Evolutionary conservation across 2,329 filamentous ascomycete species (phyloP).

Genomic region (Aspergillus pseudoterreus): DNA sequence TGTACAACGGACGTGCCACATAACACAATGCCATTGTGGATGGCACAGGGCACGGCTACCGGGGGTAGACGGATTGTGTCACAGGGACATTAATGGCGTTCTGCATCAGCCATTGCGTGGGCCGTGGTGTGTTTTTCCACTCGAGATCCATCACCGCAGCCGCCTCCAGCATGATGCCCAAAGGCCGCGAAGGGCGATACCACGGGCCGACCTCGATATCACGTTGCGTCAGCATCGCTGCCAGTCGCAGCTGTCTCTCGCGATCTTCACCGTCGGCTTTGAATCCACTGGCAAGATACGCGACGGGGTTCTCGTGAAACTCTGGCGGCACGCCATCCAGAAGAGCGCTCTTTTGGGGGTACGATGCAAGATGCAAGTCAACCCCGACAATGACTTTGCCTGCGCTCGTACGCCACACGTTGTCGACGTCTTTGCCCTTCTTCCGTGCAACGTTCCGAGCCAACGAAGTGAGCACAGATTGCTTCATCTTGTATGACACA

Average conservation of each 20-base stretch:
- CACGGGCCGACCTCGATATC: conserved; percentile 25
- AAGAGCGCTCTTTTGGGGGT: conserved; percentile 10
- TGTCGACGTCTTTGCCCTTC: conserved; percentile 10
- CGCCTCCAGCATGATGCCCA: conserved; percentile 34
- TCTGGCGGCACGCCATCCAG: conserved; percentile 21
- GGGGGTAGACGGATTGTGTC: not conserved
- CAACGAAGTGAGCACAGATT: conserved; percentile 29
- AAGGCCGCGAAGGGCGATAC: conserved; percentile 19
- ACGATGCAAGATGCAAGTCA: conserved; percentile 14
- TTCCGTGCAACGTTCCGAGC: conserved; percentile 17
- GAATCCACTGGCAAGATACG: conserved; percentile 20
- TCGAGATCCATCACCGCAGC: conserved; percentile 30
- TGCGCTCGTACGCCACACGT: conserved; percentile 21
- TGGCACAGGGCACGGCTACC: not conserved
- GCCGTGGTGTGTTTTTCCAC: conserved; percentile 25
- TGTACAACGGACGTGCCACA: not conserved
- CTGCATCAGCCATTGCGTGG: conserved; percentile 28
- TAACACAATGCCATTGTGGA: not conserved
- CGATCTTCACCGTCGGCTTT: conserved; percentile 19
- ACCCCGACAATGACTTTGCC: conserved; percentile 35
- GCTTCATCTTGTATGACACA: conserved; percentile 33
- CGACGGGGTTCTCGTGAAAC: conserved; percentile 24
- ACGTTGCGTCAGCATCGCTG: conserved; percentile 21
- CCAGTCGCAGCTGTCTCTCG: conserved; percentile 24
- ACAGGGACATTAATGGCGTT: conserved; percentile 33